These are phyloP conservation scores for Podospora pseudopauciseta DNA, from an alignment of 495 filamentous ascomycete species.

Conservation along the genomic window DNA sequence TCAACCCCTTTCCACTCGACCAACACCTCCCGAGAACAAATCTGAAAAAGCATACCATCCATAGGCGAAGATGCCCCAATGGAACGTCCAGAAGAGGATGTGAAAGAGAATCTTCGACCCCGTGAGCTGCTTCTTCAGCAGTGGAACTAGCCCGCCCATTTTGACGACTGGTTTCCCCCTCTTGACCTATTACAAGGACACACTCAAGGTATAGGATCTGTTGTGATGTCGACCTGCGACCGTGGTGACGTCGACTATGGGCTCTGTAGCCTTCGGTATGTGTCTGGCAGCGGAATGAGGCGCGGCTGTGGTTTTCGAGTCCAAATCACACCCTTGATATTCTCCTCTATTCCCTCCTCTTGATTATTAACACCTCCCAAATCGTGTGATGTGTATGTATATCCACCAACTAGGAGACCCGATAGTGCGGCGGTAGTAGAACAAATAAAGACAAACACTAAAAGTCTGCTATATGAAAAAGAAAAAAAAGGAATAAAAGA, in stretches of 20 bases:
- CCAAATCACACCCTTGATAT: not conserved
- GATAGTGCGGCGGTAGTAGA: slow-evolving; percentile 2
- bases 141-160: slow-evolving; percentile 38
- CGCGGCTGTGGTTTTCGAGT: not conserved
- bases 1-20: not conserved
- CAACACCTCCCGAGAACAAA: not conserved
- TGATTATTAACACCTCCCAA: slow-evolving; percentile 2
- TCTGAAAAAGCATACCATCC: slow-evolving; percentile 70
- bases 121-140: slow-evolving; percentile 59
- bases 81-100: slow-evolving; percentile 76
- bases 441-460: slow-evolving; percentile 13
- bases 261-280: slow-evolving; percentile 18
- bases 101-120: slow-evolving; percentile 73
- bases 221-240: slow-evolving; percentile 52
- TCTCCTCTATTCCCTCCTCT: not conserved
- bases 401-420: not conserved
- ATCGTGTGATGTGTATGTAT: not conserved
- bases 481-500: slow-evolving; percentile 49
- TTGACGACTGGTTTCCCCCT: slow-evolving; percentile 30
- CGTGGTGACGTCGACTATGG: slow-evolving; percentile 23
- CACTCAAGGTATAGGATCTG: not conserved
- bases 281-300: slow-evolving; percentile 5
- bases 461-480: slow-evolving; percentile 28
- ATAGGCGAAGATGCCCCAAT: slow-evolving; percentile 74
- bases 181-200: slow-evolving; percentile 12